phyloP scores from a whole-genome alignment of 1,284 basidiomycete species.

The Puccinia brachypodii region DNA sequence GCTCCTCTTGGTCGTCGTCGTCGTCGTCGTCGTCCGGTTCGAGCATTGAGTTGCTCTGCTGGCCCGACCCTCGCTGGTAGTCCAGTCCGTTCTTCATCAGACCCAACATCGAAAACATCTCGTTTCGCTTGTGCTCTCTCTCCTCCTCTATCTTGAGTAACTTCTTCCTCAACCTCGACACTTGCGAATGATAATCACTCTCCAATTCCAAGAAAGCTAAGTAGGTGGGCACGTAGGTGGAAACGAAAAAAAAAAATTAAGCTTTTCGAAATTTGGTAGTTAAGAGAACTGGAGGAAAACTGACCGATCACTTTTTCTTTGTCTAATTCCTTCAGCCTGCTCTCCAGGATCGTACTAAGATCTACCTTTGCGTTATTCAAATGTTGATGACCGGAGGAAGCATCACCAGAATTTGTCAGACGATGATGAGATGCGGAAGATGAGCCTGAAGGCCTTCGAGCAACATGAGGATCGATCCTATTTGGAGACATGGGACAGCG shows the following conservation, averaged over 20 bases:
- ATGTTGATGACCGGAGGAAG: not conserved
- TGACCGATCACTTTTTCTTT: slow-evolving; percentile 16
- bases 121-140: slow-evolving; percentile 10
- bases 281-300: not conserved
- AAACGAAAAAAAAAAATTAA: not conserved
- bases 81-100: not conserved
- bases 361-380: not conserved
- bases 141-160: slow-evolving; percentile 32
- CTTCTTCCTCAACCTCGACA: slow-evolving; percentile 1
- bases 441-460: not conserved
- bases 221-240: not conserved
- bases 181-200: slow-evolving; percentile 17
- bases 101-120: slow-evolving; percentile 23
- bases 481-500: too few relatives aligned
- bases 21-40: too few relatives aligned
- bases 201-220: slow-evolving; percentile 36
- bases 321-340: not conserved
- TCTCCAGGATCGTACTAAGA: not conserved
- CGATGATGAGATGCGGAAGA: not conserved
- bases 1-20: too few relatives aligned
- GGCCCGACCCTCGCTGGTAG: too few relatives aligned
- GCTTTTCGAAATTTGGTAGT: not conserved
- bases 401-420: not conserved
- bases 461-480: not conserved
- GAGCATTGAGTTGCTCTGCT: too few relatives aligned